A percentile compares a stretch with the other conserved stretches of the same genome.
These are phyloP conservation scores for Eucalyptus leucophloia DNA, from an alignment of 345 rosid species.

Conservation along the genomic window DNA sequence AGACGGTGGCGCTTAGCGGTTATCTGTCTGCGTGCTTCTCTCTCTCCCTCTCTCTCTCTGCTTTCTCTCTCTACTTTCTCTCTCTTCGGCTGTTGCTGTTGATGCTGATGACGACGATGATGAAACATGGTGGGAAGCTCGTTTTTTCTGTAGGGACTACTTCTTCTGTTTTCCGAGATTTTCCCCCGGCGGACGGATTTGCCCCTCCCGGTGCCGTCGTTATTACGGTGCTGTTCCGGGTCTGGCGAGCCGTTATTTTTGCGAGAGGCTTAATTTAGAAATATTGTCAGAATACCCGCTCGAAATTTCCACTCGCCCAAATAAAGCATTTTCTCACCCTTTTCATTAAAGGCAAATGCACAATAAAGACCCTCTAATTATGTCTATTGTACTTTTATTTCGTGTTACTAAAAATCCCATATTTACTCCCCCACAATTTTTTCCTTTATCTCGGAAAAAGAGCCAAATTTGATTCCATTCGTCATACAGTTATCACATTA, in stretches of 20 bases:
- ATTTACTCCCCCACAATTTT: no score
- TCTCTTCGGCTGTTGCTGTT: not conserved
- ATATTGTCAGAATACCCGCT: not conserved
- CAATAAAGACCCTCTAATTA: no score
- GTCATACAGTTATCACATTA: accelerated
- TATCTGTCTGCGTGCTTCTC: not conserved
- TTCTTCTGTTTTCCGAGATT: not conserved
- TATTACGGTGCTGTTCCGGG: not conserved
- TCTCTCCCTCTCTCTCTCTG: not conserved
- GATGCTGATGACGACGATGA: not conserved
- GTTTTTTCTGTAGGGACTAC: not conserved
- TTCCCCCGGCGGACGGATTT: not conserved
- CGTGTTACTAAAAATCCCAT: not conserved
- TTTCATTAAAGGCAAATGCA: no score
- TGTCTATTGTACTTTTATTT: not conserved
- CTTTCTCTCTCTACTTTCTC: not conserved
- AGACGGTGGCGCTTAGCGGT: not conserved
- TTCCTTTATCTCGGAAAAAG: accelerated
- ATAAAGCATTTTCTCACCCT: not conserved
- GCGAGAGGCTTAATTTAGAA: not conserved
- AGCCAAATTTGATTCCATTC: no score
- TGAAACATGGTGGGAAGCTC: not conserved
- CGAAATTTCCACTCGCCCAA: not conserved
- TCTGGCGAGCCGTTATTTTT: not conserved
- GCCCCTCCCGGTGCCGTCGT: not conserved